A percentile compares a stretch with the other conserved stretches of the same genome.
Conservation (phyloP, 1,139 yeast genomes). For the Blastobotrys apis region DNA sequence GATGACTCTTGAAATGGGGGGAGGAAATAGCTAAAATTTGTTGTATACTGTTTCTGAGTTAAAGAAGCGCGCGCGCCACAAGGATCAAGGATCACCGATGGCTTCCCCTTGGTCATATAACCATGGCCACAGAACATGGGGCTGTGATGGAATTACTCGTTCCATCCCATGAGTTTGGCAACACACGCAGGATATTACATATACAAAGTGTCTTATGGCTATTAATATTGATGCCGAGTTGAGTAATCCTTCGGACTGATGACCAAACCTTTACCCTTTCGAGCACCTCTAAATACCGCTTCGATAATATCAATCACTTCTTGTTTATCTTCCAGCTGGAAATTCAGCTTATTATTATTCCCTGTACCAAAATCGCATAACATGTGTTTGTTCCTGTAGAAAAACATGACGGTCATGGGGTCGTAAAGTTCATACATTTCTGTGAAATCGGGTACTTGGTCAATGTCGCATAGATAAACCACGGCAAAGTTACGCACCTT, state of each 20-base stretch:
- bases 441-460: conserved; percentile 86
- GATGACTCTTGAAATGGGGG: not conserved
- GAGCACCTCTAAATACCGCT: conserved; percentile 84
- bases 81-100: no score
- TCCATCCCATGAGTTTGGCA: no score
- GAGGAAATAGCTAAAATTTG: no score
- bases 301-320: conserved; percentile 90
- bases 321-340: conserved; percentile 72
- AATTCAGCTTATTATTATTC: conserved; percentile 88
- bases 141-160: no score
- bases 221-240: no score
- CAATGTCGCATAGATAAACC: conserved; percentile 81
- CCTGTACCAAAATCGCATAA: conserved; percentile 98
- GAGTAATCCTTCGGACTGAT: conserved; percentile 79
- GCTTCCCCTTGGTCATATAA: no score
- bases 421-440: conserved; percentile 90
- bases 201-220: no score
- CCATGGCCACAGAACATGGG: no score
- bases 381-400: conserved; percentile 91
- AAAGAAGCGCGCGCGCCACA: no score
- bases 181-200: no score
- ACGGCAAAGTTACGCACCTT: conserved; percentile 85
- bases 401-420: conserved; percentile 90
- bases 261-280: conserved; percentile 89
- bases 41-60: no score